A percentile compares a stretch with the other conserved stretches of the same genome.
These are phyloP conservation scores for Sporothrix brasiliensis DNA, from an alignment of 2,329 filamentous ascomycete species.

Conservation along the genomic window DNA sequence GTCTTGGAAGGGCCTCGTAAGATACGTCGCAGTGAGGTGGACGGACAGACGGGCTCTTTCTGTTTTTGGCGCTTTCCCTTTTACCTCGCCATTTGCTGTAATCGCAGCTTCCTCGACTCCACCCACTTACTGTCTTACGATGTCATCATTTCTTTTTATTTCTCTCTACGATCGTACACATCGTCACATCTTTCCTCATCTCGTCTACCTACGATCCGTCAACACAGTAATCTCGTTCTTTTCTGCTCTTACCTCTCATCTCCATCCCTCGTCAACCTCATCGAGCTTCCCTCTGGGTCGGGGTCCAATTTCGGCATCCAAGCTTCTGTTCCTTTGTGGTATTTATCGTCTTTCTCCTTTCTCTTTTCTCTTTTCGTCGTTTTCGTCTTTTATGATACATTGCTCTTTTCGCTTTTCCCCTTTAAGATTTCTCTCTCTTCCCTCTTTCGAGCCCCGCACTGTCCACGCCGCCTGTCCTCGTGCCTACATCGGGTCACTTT, in stretches of 20 bases:
- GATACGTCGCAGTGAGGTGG: not conserved
- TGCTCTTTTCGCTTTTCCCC: not conserved
- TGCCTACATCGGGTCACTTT: slow-evolving; percentile 13
- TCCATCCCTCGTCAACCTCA: slow-evolving; percentile 1
- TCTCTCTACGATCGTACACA: not conserved
- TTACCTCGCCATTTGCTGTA: too few relatives aligned
- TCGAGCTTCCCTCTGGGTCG: not conserved
- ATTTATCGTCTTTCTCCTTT: not conserved
- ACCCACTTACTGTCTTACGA: not conserved
- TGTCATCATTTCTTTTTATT: not conserved
- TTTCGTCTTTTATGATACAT: slow-evolving; percentile 7
- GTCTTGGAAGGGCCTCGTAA: too few relatives aligned
- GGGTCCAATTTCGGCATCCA: slow-evolving; percentile 14
- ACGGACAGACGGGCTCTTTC: slow-evolving; percentile 1
- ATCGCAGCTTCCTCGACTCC: not conserved
- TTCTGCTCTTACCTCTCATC: not conserved
- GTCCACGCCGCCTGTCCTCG: not conserved
- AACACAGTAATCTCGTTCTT: not conserved
- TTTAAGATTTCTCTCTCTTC: not conserved
- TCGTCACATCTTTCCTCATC: not conserved
- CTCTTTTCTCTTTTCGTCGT: not conserved
- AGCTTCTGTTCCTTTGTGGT: not conserved
- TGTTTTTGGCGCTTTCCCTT: not conserved
- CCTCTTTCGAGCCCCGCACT: not conserved
- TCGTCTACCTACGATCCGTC: not conserved